Percentiles rank a stretch among this genome's conserved stretches.
These are phyloP conservation scores for Aspergillus thermomutatus DNA, from an alignment of 2,329 filamentous ascomycete species.

Conservation along the genomic window DNA sequence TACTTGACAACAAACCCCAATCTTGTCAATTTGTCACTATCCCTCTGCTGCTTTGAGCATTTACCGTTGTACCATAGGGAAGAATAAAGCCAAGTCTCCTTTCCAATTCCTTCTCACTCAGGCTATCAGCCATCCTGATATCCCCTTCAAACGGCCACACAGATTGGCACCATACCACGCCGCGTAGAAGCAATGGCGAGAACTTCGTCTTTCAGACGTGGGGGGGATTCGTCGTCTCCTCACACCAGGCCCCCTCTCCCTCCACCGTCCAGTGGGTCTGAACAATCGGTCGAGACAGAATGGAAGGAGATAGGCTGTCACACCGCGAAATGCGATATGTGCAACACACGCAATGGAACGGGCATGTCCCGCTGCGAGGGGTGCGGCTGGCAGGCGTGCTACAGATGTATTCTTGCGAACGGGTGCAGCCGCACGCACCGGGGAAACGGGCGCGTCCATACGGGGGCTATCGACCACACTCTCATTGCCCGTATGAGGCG, in stretches of 20 bases:
- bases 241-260: background rate
- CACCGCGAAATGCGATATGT: constrained; percentile 39
- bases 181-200: background rate
- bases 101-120: background rate
- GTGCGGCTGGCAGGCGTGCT: constrained; percentile 37
- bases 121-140: background rate
- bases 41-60: too few relatives aligned
- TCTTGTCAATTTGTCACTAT: background rate
- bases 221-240: background rate
- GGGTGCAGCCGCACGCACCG: constrained; percentile 13
- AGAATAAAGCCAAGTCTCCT: background rate
- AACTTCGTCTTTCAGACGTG: background rate
- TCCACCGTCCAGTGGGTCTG: background rate
- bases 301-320: constrained; percentile 30
- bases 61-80: background rate
- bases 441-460: constrained; percentile 4
- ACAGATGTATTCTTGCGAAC: constrained; percentile 22
- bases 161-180: background rate
- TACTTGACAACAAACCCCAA: background rate
- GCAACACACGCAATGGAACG: constrained; percentile 30
- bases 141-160: background rate
- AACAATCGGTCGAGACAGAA: background rate
- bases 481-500: background rate
- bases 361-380: constrained; percentile 31
- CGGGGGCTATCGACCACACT: background rate